These are phyloP conservation scores for Bromus sterilis DNA, from an alignment of 176 grass and related monocot genomes.

Conservation along the genomic window DNA sequence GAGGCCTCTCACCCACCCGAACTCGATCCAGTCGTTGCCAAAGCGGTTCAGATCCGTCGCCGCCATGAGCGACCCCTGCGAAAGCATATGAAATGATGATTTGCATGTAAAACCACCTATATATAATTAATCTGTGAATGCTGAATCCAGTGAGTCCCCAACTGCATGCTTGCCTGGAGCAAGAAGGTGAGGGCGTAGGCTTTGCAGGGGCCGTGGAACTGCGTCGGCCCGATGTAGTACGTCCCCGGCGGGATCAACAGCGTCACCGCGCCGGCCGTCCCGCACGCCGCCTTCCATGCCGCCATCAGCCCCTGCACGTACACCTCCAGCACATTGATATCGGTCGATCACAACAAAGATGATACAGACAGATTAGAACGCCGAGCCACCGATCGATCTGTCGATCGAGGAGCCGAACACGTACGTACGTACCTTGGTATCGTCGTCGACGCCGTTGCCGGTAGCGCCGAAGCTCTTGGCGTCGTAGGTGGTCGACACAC, in stretches of 20 bases:
- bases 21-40: background rate
- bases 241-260: slow-evolving; percentile 30
- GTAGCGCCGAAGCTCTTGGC: background rate
- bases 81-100: too few species aligned
- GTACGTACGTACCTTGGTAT: background rate
- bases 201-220: slow-evolving; percentile 51
- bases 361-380: too few species aligned
- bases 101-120: too few species aligned
- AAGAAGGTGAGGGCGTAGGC: slow-evolving; percentile 32
- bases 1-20: background rate
- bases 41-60: background rate
- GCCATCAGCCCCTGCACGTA: slow-evolving; percentile 26
- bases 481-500: background rate
- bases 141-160: too few species aligned
- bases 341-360: background rate
- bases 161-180: slow-evolving; percentile 15
- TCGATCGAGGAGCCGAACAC: background rate
- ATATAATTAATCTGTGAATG: too few species aligned
- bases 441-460: background rate
- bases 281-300: slow-evolving; percentile 45
- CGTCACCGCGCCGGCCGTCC: slow-evolving; percentile 24
- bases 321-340: background rate
- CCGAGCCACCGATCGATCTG: too few species aligned
- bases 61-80: background rate
- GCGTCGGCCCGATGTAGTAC: slow-evolving; percentile 25